These are phyloP conservation scores for Glycine tomentella DNA, from an alignment of 306 rosid species.

Conservation along the genomic window DNA sequence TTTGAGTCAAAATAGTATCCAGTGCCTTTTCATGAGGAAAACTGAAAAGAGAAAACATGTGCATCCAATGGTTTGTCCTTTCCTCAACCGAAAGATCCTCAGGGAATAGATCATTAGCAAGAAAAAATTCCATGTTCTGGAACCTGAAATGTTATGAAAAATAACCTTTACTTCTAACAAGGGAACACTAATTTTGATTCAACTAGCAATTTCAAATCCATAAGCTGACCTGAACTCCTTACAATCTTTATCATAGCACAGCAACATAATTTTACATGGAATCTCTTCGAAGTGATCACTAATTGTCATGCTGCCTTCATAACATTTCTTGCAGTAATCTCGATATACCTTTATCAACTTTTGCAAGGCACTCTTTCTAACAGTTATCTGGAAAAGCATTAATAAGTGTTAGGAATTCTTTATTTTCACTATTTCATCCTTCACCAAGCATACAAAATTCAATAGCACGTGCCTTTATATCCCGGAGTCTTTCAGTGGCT, in stretches of 20 bases:
- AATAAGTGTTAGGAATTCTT: conserved; percentile 25
- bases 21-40: conserved; percentile 73
- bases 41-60: conserved; percentile 75
- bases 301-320: conserved; percentile 63
- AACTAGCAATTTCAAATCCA: conserved; percentile 44
- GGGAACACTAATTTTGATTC: conserved; percentile 36
- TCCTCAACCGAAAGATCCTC: conserved; percentile 66
- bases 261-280: conserved; percentile 88
- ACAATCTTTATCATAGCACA: conserved; percentile 89
- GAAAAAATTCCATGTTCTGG: conserved; percentile 81
- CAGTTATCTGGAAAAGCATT: conserved; percentile 66
- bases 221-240: conserved; percentile 83
- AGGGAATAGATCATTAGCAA: conserved; percentile 79
- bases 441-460: conserved; percentile 27
- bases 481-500: conserved; percentile 81
- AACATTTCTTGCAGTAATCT: conserved; percentile 80
- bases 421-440: conserved; percentile 20
- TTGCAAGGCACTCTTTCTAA: conserved; percentile 78
- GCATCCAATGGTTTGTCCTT: conserved; percentile 91
- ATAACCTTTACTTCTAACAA: conserved; percentile 31
- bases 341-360: conserved; percentile 78
- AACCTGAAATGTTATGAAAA: conserved; percentile 56
- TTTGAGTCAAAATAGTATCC: conserved; percentile 71
- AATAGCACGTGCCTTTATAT: conserved; percentile 76
- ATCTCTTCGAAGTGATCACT: conserved; percentile 75